A percentile compares a stretch with the other conserved stretches of the same genome.
phyloP scores from a whole-genome alignment of 148 eudicot genomes.

The Limonium bicolor region DNA sequence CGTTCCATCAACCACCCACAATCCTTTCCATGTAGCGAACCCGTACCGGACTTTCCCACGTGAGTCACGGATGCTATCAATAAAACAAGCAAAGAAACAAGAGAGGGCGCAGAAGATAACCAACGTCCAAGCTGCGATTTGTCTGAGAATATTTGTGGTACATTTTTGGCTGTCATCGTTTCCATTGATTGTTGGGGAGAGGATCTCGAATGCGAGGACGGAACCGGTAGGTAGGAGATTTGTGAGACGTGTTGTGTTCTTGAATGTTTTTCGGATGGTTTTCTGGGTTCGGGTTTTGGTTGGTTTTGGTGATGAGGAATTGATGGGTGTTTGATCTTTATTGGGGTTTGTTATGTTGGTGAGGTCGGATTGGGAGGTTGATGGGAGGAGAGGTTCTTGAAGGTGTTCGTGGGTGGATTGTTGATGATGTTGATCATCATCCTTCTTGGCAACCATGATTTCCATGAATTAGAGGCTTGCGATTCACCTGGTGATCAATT shows the following conservation, averaged over 20 bases:
- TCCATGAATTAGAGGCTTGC: too few species aligned
- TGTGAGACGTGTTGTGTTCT: conserved; percentile 28
- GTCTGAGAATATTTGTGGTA: conserved; percentile 17
- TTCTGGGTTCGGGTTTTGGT: conserved; percentile 5
- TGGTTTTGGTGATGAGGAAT: neutral
- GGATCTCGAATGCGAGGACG: conserved; percentile 49
- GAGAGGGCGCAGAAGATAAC: conserved; percentile 23
- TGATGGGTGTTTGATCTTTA: neutral
- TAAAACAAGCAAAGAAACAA: conserved; percentile 43
- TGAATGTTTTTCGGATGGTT: conserved; percentile 4
- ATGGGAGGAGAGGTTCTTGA: conserved; percentile 1
- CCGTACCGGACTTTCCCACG: conserved; percentile 69
- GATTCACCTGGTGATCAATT: too few species aligned
- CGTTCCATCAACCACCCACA: conserved; percentile 48
- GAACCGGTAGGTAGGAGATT: conserved; percentile 75
- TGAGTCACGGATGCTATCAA: conserved; percentile 52
- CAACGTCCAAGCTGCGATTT: conserved; percentile 17
- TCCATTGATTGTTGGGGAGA: too few species aligned
- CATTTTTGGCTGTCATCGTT: conserved; percentile 44
- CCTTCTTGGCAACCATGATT: conserved; percentile 6
- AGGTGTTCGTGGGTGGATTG: conserved; percentile 10
- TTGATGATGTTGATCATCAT: conserved; percentile 5
- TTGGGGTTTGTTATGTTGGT: too few species aligned
- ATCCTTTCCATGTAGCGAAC: conserved; percentile 42
- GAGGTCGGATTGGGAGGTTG: too few species aligned